Evolutionary conservation across 257 asterid genomes (phyloP).

Genomic region (Primulina eburnea): DNA sequence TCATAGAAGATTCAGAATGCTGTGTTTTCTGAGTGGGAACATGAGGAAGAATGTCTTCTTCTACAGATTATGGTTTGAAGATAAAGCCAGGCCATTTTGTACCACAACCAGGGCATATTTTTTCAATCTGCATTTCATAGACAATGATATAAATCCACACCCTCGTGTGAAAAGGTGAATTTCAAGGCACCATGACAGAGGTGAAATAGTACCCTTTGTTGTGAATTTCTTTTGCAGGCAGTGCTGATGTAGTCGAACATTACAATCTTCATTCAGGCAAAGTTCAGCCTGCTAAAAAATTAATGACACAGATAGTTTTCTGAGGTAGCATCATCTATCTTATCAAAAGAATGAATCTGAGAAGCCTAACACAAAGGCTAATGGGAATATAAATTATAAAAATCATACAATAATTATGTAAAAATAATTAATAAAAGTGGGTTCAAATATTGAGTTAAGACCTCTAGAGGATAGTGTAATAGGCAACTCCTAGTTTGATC

Average conservation of each 20-base stretch:
- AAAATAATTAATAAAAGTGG: background rate
- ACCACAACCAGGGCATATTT: constrained; percentile 71
- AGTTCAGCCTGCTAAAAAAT: constrained; percentile 52
- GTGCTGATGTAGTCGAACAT: constrained; percentile 61
- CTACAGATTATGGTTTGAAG: constrained; percentile 43
- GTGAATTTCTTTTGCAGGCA: constrained; percentile 71
- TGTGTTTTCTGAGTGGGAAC: constrained; percentile 32
- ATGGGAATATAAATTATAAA: background rate
- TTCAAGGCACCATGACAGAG: background rate
- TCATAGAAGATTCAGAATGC: constrained; percentile 26
- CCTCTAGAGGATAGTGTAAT: background rate
- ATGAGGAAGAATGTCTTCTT: constrained; percentile 30
- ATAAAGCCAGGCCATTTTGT: constrained; percentile 46
- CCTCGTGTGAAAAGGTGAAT: constrained; percentile 1
- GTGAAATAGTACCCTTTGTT: constrained; percentile 45
- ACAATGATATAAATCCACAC: constrained; percentile 6
- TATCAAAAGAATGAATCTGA: background rate
- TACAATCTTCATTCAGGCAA: constrained; percentile 71
- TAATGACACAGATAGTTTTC: background rate
- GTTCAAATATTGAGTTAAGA: background rate
- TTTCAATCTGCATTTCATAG: constrained; percentile 39
- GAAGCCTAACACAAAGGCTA: background rate
- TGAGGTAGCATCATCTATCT: constrained; percentile 15
- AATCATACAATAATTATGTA: background rate
- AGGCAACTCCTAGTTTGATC: background rate